Conservation (phyloP, 305 asterid species). For the Andrographis paniculata region DNA sequence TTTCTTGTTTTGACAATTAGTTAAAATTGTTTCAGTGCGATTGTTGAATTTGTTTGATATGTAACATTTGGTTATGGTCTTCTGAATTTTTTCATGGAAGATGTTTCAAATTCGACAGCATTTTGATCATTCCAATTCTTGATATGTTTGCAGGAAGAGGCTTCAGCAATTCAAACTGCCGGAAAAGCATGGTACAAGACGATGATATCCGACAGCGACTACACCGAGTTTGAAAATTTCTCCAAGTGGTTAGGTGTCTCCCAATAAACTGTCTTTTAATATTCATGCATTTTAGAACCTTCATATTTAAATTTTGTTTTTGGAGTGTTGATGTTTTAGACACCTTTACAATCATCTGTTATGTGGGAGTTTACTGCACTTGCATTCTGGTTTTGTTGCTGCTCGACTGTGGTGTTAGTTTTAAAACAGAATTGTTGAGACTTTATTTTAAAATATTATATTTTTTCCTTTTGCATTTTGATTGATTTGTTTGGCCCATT, state of each 20-base stretch:
- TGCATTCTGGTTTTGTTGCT: background rate
- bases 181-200: constrained; percentile 83
- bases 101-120: no score
- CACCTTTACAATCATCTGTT: constrained; percentile 16
- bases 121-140: background rate
- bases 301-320: constrained; percentile 12
- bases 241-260: constrained; percentile 80
- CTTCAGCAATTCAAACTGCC: constrained; percentile 43
- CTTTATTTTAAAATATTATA: no score
- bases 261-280: constrained; percentile 28
- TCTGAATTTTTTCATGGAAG: no score
- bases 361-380: constrained; percentile 9
- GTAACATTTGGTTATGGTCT: no score
- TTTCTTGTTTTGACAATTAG: no score
- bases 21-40: no score
- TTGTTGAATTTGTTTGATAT: no score
- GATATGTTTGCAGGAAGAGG: constrained; percentile 49
- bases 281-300: constrained; percentile 13
- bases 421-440: background rate
- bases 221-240: constrained; percentile 76
- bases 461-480: no score
- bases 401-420: background rate
- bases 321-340: background rate
- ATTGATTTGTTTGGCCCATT: no score
- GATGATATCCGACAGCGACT: constrained; percentile 77